These are phyloP conservation scores for Boletellus dicymbophilus DNA, from an alignment of 1,284 basidiomycete genomes.

Conservation along the genomic window DNA sequence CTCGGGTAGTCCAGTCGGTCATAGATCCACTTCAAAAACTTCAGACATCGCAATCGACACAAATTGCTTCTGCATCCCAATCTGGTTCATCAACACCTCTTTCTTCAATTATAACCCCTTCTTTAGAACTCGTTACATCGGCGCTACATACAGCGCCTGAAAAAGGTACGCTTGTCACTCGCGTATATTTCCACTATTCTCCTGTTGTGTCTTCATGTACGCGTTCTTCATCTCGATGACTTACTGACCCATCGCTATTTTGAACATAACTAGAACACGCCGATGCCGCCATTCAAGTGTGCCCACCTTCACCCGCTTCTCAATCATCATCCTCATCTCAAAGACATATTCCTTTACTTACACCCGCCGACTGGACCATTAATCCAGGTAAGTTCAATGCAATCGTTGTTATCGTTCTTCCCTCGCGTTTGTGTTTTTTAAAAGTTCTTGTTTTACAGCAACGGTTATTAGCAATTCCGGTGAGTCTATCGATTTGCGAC, in stretches of 20 bases:
- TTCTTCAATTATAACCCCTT: background rate
- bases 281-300: slow-evolving; percentile 15
- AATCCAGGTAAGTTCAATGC: slow-evolving; percentile 5
- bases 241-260: background rate
- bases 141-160: background rate
- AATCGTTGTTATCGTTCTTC: background rate
- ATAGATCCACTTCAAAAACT: background rate
- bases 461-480: background rate
- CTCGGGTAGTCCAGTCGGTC: background rate
- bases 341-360: slow-evolving; percentile 1
- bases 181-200: background rate
- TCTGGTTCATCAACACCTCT: background rate
- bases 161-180: slow-evolving; percentile 11
- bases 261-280: slow-evolving; percentile 11
- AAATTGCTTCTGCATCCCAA: background rate
- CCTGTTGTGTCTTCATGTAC: background rate
- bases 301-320: background rate
- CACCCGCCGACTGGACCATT: slow-evolving; percentile 11
- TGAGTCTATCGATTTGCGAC: slow-evolving; percentile 5
- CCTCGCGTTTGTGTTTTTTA: background rate
- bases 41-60: background rate
- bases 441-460: slow-evolving; percentile 1
- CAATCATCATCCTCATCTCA: background rate
- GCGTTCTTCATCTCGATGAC: background rate
- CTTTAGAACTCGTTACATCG: background rate